Evolutionary conservation across 345 rosid genomes (phyloP), one percentile per base, ranked within the genome.

Genomic region (Xanthoceras sorbifolium): DNA sequence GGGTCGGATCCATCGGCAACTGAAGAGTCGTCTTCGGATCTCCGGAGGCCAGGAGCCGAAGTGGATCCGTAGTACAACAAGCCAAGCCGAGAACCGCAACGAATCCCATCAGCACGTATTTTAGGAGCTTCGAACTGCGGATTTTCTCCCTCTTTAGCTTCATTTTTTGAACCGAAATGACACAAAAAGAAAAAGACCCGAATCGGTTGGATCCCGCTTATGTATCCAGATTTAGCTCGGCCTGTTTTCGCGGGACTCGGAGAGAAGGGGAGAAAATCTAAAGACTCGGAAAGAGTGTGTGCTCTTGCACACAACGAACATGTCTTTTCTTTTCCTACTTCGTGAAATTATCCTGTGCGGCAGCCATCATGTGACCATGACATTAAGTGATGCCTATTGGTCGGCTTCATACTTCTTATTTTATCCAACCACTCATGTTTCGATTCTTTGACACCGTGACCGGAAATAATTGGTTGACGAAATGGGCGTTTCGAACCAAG

Each of bases 1-100:
- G 82, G 88, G 85, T 82, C 90, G 71, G 86, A 76, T 26, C 88
- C 85, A 60, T 82, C 87, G 78, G 65, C 62, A 67, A 80, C 85
- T 52, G 60, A 77, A 17, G 69, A 79, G 14, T 75, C 80, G 1
- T 78, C 84, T 28, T 87, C 96, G 74, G 89, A 87, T 76, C 88
- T 85, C 64, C 92, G 82, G 29, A 85, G 78, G 5, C 89, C 91
- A 8, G 98, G 98, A 54, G 95, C 94, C 61, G 93, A 84, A 10
- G 87, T 81, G 5, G 99, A 91, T 46, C 93, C 94, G 23, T 85
- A 91, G 79, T 90, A 94, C 80, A 94, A 76, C 99, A 89, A 73
- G 86, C 65, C 82, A 94, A 75, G 64, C 92, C 97, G 57, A 94
- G 91, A 64, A 88, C 36, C 28, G 76, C 81, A 73, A 94, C 89